Evolutionary conservation across 2,329 filamentous ascomycete species (phyloP), one percentile per base, ranked within the genome.

Genomic region (Thelonectria olida): DNA sequence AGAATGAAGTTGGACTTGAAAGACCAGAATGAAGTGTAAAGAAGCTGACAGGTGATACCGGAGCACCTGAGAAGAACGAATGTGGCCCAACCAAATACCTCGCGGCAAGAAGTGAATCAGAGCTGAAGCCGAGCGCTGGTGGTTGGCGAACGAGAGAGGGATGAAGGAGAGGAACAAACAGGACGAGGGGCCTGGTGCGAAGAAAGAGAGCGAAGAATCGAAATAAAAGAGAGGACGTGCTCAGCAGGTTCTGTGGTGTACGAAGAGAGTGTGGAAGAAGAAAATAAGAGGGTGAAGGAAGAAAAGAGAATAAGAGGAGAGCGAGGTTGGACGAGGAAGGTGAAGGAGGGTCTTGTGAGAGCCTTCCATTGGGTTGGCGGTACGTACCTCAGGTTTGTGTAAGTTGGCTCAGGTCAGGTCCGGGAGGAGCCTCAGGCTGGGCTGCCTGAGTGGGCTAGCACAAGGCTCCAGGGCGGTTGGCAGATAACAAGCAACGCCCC

Each of bases 191-290:
- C 44, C 68, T 66, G 67, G 44, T 63, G 59, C 51, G 42, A 53
- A 61, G 59, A 63, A n/a, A 66, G 61, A 62, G 70, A 69, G 67
- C 42, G 58, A 66, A 69, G 47, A 47, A 48, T 75, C 75, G 57
- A 66, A 70, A 48, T 42, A 45, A 76, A 76, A 59, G 74, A 76
- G 65, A 73, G 75, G 69, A 77, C 67, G 71, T 76, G 75, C 72
- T 73, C 73, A 76, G 74, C 76, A 73, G 67, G 63, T 67, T 63
- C 63, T 63, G 61, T 45, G 57, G 63, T 63, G 63, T 65, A 65
- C 62, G 58, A 54, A 58, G 65, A 59, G 53, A 67, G 62, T 47
- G 62, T n/a, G 63, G 66, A 65, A 63, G 62, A 60, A 55, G 54
- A 48, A 51, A 62, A 65, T 58, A 54, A 67, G 62, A 50, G 61